Base-by-base conservation (phyloP, 768 basidiomycete species). In the Thelephora aurantiotincta region DNA sequence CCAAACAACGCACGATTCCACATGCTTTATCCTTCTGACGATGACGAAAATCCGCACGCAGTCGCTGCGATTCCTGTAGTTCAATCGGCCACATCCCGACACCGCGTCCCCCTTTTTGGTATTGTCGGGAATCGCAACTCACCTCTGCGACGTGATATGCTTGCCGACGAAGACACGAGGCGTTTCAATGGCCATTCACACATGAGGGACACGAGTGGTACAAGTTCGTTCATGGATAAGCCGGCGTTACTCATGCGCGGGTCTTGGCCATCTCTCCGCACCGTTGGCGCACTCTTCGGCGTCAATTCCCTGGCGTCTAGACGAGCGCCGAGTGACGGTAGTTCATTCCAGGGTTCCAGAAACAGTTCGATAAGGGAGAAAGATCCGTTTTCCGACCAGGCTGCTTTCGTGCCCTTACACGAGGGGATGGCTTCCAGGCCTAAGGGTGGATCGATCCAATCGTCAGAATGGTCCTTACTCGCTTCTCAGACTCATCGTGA, bases 101-200 rank as follows among this genome's bases (percentile, higher is more conserved):
- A 46, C 11, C 49, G 63, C 19, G 60, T 63, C n/a, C 50, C 68
- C 33, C 62, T 66, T 45, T 63, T 62, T 19, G 53, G 16, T 41
- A 30, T 30, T 30, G 9, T 30, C 26, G 26, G 26, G 9, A 41
- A 14, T 22, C 59, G 50, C 47, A 58, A 45, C 52, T 55, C 19
- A 6, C 43, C 20, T 3, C 34, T 36, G 54, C 69, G 84, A 26
- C 69, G 72, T 26, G 82, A 88, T 57, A 86, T 88, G 74, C 71
- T 87, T 33, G 82, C 77, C 3, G 83, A 89, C 47, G 85, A 87
- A 60, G 85, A 87, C 54, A 67, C 70, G 2, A 67, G 69, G 7
- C 71, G 75, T 13, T 76, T 82, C 45, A 54, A 50, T 34, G 46
- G 49, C 42, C 37, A 50, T 2, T 59, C 54, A 60, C 50, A 45